A percentile compares a stretch with the other conserved stretches of the same genome.
These are phyloP conservation scores for Lenwebbia sp. DNA, from an alignment of 345 rosid species.

Conservation along the genomic window DNA sequence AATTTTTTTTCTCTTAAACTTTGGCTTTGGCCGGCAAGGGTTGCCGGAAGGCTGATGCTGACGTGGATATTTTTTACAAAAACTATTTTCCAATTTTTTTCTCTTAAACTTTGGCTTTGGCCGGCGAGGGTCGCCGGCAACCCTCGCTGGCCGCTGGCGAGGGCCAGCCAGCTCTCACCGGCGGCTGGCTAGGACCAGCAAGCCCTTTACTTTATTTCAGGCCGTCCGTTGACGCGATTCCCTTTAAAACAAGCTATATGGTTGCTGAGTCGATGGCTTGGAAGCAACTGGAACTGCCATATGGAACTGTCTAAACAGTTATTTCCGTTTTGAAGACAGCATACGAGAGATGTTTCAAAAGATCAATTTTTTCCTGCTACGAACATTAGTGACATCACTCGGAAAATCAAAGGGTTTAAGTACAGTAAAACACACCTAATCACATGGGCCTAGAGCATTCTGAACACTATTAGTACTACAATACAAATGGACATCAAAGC, in stretches of 20 bases:
- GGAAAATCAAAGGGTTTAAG: neutral
- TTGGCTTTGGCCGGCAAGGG: too few relatives aligned
- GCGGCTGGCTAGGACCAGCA: too few relatives aligned
- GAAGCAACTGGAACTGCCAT: neutral
- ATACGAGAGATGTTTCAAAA: neutral
- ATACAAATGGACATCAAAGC: neutral
- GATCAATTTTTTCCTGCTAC: neutral
- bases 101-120: too few relatives aligned
- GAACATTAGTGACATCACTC: neutral
- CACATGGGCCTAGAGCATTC: neutral
- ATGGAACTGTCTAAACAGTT: neutral
- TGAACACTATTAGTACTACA: neutral
- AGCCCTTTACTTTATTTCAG: neutral
- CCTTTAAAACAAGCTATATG: neutral
- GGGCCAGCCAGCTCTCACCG: too few relatives aligned
- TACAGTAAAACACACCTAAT: neutral
- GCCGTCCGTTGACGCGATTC: neutral
- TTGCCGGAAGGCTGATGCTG: too few relatives aligned
- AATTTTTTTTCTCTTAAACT: too few relatives aligned
- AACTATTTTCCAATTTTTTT: too few relatives aligned
- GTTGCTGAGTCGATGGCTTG: neutral
- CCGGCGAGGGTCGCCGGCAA: too few relatives aligned
- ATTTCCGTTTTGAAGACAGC: neutral
- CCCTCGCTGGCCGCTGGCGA: too few relatives aligned
- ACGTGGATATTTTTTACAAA: too few relatives aligned